Evolutionary conservation across 371 early-diverging fungal genomes (phyloP).

Genomic region (Mucor irregularis): DNA sequence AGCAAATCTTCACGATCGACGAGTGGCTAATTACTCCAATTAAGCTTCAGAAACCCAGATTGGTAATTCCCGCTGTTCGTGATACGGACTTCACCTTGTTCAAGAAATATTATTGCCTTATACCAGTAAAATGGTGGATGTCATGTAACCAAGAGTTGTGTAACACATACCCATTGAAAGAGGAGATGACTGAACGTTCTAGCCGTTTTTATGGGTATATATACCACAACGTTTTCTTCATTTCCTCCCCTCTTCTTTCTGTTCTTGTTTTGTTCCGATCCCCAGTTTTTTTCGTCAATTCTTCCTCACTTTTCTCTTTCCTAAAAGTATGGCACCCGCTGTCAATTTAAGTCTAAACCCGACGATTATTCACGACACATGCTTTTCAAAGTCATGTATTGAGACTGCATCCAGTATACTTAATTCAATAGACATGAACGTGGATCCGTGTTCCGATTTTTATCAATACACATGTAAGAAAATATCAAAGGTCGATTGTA

Average conservation of each 20-base stretch:
- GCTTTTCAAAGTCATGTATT: conserved; percentile 45
- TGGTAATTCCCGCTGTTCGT: not conserved
- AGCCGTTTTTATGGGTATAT: conserved; percentile 9
- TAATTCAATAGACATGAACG: conserved; percentile 22
- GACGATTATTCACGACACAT: conserved; percentile 10
- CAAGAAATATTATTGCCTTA: not conserved
- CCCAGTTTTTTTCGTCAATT: not conserved
- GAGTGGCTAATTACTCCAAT: not conserved
- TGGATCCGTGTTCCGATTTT: conserved; percentile 49
- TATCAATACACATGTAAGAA: conserved; percentile 55
- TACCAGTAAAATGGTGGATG: no score
- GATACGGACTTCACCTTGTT: not conserved
- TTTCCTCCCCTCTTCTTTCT: not conserved
- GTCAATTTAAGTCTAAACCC: not conserved
- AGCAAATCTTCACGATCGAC: not conserved
- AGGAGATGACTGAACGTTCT: conserved; percentile 12
- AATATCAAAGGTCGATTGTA: not conserved
- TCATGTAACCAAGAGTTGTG: not conserved
- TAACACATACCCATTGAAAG: conserved; percentile 1
- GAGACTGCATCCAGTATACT: conserved; percentile 40
- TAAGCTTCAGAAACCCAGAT: not conserved
- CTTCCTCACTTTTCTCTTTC: not conserved
- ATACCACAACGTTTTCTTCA: not conserved
- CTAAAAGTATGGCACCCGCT: no score
- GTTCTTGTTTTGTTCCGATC: conserved; percentile 2